These are phyloP conservation scores for Coemansia javaensis DNA, from an alignment of 192 early-diverging fungal species.

Conservation along the genomic window DNA sequence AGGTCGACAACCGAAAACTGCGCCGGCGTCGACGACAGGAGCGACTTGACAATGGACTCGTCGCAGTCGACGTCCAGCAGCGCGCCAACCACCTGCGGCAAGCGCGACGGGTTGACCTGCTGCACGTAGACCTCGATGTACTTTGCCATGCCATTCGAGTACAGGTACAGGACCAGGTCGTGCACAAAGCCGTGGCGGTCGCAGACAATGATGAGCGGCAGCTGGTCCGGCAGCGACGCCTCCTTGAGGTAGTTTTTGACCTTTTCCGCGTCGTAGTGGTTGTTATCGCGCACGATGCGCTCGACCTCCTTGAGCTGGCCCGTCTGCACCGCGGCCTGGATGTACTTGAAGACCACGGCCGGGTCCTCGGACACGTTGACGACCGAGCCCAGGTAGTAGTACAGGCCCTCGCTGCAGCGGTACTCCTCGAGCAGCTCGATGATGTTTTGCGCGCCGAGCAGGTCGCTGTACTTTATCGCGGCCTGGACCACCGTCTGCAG, in stretches of 20 bases:
- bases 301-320: constrained; percentile 98
- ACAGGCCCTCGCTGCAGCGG: constrained; percentile 92
- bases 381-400: constrained; percentile 94
- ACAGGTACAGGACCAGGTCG: constrained; percentile 92
- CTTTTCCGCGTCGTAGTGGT: constrained; percentile 94
- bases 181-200: constrained; percentile 97
- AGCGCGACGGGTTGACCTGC: constrained; percentile 91
- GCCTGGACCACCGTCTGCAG: constrained; percentile 92
- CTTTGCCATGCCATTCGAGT: constrained; percentile 89
- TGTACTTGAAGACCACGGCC: constrained; percentile 98
- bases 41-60: constrained; percentile 83
- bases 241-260: constrained; percentile 99
- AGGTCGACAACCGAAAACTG: constrained; percentile 80
- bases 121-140: constrained; percentile 99
- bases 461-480: constrained; percentile 96
- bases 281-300: constrained; percentile 93
- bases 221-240: constrained; percentile 89
- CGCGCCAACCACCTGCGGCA: constrained; percentile 94
- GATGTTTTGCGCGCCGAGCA: constrained; percentile 80
- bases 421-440: constrained; percentile 88
- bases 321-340: constrained; percentile 88
- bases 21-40: constrained; percentile 80
- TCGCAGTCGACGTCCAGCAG: constrained; percentile 98
- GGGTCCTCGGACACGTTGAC: constrained; percentile 94
- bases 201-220: constrained; percentile 98